Base-by-base conservation (phyloP, 805 yeast species). In the Scheffersomyces spartinae region DNA sequence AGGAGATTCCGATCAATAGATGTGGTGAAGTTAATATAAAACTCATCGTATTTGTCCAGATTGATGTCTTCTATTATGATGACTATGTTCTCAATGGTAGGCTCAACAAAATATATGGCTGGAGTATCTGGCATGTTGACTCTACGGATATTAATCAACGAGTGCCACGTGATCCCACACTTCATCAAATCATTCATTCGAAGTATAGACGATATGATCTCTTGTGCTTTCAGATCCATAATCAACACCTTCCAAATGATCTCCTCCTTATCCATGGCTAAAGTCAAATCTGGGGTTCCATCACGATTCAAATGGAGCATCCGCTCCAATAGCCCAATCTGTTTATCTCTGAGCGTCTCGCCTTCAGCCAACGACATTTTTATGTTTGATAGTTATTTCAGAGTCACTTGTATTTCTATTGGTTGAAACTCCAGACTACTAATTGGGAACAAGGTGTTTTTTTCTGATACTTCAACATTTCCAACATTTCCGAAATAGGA, bases 111-210 rank as follows among this genome's bases (percentile, higher is more conserved):
- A 53, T 91, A 91, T 23, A 91, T 71, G 3, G 74, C 97, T 1
- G 97, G 96, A 9, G 88, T 97, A 42, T 91, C 98, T 2, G 94
- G 86, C 26, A 91, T 63, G 1, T 88, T 68, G n/a, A 86, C 71
- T 33, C 98, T 64, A 30, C 68, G 71, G 24, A 84, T 64, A 28
- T 63, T 62, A 28, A 88, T 72, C 25, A 80, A 53, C 31, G 88
- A 65, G 46, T 91, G 97, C 42, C 85, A 77, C 0, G 99, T 91
- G 29, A 91, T 76, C 7, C 98, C 98, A 45, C 83, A 81, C 38
- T 78, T 73, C 39, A 91, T 64, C 37, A 91, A 61, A 48, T 93
- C 98, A 40, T 84, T 84, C 33, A 88, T 95, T 31, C 97, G 64
- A 29, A 91, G 55, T n/a, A 91, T 88, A 5, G 94, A 80, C 2